Conservation (phyloP, 345 rosid species). For the Cardamine occulta region DNA sequence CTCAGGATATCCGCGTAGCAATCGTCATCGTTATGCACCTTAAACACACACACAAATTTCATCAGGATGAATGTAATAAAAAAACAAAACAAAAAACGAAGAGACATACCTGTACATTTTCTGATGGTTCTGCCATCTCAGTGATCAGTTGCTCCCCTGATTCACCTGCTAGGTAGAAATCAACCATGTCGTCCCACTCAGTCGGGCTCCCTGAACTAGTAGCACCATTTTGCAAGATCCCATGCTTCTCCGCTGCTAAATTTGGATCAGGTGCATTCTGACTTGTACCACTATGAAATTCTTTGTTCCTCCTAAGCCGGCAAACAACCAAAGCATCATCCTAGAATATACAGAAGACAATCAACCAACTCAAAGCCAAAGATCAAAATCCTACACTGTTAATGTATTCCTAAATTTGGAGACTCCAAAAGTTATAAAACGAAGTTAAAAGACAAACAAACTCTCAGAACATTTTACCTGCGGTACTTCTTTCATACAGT, state of each 20-base stretch:
- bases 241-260: constrained; percentile 12
- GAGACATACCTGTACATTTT: constrained; percentile 46
- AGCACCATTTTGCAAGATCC: constrained; percentile 21
- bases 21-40: constrained; percentile 49
- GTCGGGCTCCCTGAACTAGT: constrained; percentile 13
- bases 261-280: constrained; percentile 32
- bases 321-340: constrained; percentile 85
- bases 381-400: background rate
- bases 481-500: constrained; percentile 59
- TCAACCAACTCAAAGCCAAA: constrained; percentile 25
- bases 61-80: background rate
- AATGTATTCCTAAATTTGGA: background rate
- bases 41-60: constrained; percentile 37
- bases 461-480: constrained; percentile 48
- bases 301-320: constrained; percentile 66
- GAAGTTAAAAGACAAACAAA: background rate
- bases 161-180: constrained; percentile 37
- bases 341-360: constrained; percentile 8
- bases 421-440: background rate
- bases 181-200: constrained; percentile 40
- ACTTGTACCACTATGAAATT: constrained; percentile 47
- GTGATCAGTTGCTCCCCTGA: constrained; percentile 20
- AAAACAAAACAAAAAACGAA: background rate
- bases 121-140: constrained; percentile 35
- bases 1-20: constrained; percentile 73